Conservation (phyloP, 1,284 basidiomycete species). For the Tranzscheliella williamsii region DNA sequence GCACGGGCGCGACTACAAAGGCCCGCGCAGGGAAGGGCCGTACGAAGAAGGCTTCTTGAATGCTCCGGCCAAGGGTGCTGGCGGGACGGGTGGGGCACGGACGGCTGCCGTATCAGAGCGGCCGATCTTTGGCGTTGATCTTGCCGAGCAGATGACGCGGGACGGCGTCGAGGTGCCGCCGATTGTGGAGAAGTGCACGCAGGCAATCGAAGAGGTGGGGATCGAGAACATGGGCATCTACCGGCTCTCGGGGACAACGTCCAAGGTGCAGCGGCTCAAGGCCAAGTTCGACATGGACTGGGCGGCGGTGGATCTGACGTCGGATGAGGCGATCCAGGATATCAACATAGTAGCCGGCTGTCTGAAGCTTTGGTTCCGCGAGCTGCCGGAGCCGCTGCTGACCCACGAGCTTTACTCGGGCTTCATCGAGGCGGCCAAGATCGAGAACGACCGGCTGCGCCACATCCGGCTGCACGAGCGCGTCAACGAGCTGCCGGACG, state of each 20-base stretch:
- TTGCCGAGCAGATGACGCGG: constrained; percentile 85
- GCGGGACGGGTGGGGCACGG: background rate
- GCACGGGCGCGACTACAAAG: constrained; percentile 68
- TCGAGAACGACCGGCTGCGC: constrained; percentile 68
- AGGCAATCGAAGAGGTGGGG: constrained; percentile 78
- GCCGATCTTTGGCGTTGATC: constrained; percentile 77
- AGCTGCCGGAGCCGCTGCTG: constrained; percentile 90
- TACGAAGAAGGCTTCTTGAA: constrained; percentile 61
- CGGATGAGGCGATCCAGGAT: constrained; percentile 68
- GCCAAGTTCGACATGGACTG: constrained; percentile 72
- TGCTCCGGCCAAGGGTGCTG: background rate
- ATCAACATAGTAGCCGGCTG: constrained; percentile 94
- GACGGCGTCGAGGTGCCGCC: constrained; percentile 86
- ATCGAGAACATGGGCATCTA: constrained; percentile 87
- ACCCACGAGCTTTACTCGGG: constrained; percentile 81
- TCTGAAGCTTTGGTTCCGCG: constrained; percentile 93
- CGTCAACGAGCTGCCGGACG: constrained; percentile 95
- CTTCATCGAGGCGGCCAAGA: constrained; percentile 93
- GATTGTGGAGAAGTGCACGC: constrained; percentile 85
- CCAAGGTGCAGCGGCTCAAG: constrained; percentile 82
- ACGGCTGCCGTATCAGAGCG: constrained; percentile 62
- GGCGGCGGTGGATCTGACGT: constrained; percentile 50
- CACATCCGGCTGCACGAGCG: constrained; percentile 94
- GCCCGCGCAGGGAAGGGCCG: constrained; percentile 60
- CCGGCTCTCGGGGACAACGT: constrained; percentile 86